A percentile compares a stretch with the other conserved stretches of the same genome.
phyloP scores from a whole-genome alignment of 1,284 basidiomycete genomes.

The Pseudozyma sp. region DNA sequence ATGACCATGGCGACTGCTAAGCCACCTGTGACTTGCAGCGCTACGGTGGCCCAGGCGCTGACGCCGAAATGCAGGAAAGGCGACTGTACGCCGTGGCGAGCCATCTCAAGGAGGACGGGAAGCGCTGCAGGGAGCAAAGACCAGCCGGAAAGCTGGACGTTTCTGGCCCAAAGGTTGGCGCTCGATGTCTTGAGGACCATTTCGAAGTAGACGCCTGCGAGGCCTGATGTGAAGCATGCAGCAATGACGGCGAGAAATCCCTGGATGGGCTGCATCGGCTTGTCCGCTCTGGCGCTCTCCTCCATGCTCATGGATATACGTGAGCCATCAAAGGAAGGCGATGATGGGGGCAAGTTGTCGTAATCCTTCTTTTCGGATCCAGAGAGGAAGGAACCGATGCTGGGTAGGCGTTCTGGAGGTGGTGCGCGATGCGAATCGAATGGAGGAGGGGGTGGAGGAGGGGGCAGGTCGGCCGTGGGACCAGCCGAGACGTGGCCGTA shows the following conservation, averaged over 20 bases:
- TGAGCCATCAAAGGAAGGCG: slow-evolving; percentile 40
- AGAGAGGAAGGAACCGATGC: slow-evolving; percentile 35
- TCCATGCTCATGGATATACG: slow-evolving; percentile 56
- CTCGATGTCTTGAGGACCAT: slow-evolving; percentile 91
- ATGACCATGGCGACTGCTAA: slow-evolving; percentile 82
- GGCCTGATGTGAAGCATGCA: slow-evolving; percentile 93
- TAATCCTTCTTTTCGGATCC: slow-evolving; percentile 29
- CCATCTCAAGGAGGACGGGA: slow-evolving; percentile 78
- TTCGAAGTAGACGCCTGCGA: slow-evolving; percentile 99
- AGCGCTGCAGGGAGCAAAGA: slow-evolving; percentile 88
- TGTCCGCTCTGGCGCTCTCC: slow-evolving; percentile 39
- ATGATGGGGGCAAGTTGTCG: slow-evolving; percentile 38
- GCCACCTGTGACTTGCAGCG: slow-evolving; percentile 88
- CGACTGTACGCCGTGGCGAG: slow-evolving; percentile 50
- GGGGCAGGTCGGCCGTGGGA: slow-evolving; percentile 29
- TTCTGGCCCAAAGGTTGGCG: slow-evolving; percentile 93
- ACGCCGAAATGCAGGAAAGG: slow-evolving; percentile 74
- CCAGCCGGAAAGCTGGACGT: slow-evolving; percentile 94
- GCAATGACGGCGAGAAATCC: slow-evolving; percentile 86
- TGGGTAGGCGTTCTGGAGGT: slow-evolving; percentile 55
- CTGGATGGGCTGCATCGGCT: slow-evolving; percentile 80
- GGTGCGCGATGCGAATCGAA: slow-evolving; percentile 55
- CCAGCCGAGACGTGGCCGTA: slow-evolving; percentile 46
- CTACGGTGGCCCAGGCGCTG: slow-evolving; percentile 91
- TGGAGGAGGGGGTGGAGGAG: slow-evolving; percentile 62